A percentile compares a stretch with the other conserved stretches of the same genome.
phyloP scores from a whole-genome alignment of 2,329 filamentous ascomycete species.

The Blastomyces gilchristii region DNA sequence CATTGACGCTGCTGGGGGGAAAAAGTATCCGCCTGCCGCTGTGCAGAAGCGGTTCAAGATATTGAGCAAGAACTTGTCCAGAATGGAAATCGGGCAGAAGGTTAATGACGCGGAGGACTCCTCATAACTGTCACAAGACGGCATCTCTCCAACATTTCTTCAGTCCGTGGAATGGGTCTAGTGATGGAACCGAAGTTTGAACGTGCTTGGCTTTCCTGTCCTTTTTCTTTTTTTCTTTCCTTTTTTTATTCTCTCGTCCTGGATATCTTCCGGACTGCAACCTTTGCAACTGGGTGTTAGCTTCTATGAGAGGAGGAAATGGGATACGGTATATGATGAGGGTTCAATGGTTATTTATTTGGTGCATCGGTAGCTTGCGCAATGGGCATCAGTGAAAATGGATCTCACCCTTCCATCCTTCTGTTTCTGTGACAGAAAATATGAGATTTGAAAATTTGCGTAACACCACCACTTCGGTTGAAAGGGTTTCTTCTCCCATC shows the following conservation, averaged over 20 bases:
- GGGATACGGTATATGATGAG: neutral
- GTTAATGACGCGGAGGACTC: neutral
- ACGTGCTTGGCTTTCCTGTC: neutral
- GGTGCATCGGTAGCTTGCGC: neutral
- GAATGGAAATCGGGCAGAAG: neutral
- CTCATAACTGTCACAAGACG: neutral
- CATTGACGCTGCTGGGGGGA: conserved; percentile 24
- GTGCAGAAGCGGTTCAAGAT: conserved; percentile 35
- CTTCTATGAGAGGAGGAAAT: neutral
- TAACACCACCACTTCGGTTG: neutral
- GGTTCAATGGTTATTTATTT: conserved; percentile 4
- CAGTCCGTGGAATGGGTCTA: neutral
- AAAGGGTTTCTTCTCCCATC: neutral
- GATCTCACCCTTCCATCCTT: neutral
- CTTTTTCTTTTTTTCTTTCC: too few species aligned
- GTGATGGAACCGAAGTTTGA: neutral
- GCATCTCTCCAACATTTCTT: neutral
- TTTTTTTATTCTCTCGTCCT: neutral
- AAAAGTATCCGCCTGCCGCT: conserved; percentile 24
- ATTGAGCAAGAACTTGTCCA: conserved; percentile 21
- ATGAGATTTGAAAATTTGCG: neutral
- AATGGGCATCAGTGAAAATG: neutral
- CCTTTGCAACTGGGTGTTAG: neutral
- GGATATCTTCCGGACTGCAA: neutral
- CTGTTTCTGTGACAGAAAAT: neutral